Conservation (phyloP, 345 rosid species). For the Citrus hindsii region DNA sequence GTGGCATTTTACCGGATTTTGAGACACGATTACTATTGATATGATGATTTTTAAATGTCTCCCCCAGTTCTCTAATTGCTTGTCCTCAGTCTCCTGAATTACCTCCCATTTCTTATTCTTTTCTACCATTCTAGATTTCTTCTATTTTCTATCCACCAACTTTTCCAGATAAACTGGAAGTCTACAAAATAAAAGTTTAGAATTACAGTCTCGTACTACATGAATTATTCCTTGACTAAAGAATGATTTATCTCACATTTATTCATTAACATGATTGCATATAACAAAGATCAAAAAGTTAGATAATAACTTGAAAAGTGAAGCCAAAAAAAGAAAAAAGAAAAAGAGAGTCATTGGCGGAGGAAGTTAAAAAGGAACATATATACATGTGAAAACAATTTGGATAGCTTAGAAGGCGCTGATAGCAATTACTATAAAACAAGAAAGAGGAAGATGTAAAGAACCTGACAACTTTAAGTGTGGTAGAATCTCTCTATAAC, state of each 20-base stretch:
- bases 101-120: neutral
- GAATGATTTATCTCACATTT: neutral
- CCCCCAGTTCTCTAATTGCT: neutral
- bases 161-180: neutral
- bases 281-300: neutral
- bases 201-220: neutral
- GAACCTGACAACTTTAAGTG: constrained; percentile 71
- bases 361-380: constrained; percentile 4
- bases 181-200: neutral
- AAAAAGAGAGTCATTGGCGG: neutral
- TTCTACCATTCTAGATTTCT: neutral
- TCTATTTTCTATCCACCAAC: neutral
- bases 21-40: neutral
- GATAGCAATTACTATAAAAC: neutral
- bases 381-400: neutral
- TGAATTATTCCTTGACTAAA: neutral
- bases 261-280: neutral
- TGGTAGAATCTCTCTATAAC: constrained; percentile 81
- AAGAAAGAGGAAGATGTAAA: constrained; percentile 8
- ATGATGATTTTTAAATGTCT: neutral
- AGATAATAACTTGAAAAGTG: neutral
- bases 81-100: neutral
- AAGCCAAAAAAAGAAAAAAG: neutral
- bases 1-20: neutral
- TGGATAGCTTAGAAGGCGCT: constrained; percentile 7